These are phyloP conservation scores for Talaromyces adpressus DNA, from an alignment of 495 filamentous ascomycete genomes.

Conservation along the genomic window DNA sequence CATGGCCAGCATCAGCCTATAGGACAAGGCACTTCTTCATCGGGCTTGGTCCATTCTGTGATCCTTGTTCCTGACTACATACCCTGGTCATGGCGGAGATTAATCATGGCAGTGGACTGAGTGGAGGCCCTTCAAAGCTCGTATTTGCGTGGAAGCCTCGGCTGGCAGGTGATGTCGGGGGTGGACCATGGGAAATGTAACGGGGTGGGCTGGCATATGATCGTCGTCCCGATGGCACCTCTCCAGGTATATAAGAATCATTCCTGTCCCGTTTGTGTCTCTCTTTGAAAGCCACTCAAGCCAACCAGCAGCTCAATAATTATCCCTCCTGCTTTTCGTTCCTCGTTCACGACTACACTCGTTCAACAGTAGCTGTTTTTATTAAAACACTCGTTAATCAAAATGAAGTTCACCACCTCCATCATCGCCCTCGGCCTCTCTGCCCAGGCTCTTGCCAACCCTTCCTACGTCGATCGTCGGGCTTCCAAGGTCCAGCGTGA, in stretches of 20 bases:
- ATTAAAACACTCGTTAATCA: conserved; percentile 11
- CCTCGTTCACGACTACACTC: conserved; percentile 4
- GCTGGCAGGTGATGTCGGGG: not conserved
- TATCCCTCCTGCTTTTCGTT: not conserved
- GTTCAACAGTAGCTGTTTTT: conserved; percentile 6
- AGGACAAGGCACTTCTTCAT: not conserved
- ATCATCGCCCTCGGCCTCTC: conserved; percentile 23
- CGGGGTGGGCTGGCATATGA: not conserved
- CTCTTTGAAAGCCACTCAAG: not conserved
- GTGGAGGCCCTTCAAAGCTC: not conserved
- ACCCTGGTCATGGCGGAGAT: not conserved
- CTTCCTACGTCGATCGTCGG: conserved; percentile 11
- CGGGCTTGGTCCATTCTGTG: not conserved
- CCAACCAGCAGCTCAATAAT: conserved; percentile 1
- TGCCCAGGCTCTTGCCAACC: conserved; percentile 20
- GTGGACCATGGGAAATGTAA: not conserved
- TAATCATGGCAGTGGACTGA: not conserved
- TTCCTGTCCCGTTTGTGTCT: not conserved
- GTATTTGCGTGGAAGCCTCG: not conserved
- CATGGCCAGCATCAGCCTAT: not conserved
- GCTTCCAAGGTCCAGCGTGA: conserved; percentile 24
- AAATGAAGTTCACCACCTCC: conserved; percentile 34
- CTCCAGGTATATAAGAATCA: conserved; percentile 1
- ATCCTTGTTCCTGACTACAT: not conserved
- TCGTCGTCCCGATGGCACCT: not conserved